Base-by-base conservation (phyloP, 371 early-diverging fungal genomes). In the Mortierella sp. region DNA sequence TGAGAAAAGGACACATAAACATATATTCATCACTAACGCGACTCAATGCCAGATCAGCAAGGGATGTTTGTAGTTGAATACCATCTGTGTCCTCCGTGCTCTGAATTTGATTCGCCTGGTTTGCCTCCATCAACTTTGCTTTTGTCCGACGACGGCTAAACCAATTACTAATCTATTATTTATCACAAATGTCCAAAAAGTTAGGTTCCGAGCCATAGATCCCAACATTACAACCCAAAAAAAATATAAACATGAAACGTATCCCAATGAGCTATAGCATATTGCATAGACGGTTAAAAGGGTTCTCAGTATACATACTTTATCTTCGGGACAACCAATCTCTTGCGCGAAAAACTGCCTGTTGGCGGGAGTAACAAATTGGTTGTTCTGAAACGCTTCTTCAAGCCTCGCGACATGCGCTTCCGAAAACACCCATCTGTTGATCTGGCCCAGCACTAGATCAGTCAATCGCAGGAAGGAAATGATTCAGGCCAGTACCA, bases 121-220 rank as follows among this genome's bases (percentile, higher is more conserved):
- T 31, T 5, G 34, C 55, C 26, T 43, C 48, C 48, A 40, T n/a
- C 40, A 55, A 37, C 48, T 50, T 29, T 66, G 68, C 69, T 78
- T 65, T 41, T 69, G 73, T 29, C 31, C 79, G 64, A 37, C 73
- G 73, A 39, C 79, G 79, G 26, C 73, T 64, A 50, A 78, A 78
- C 79, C 79, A 78, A 22, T 78, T 78, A 10, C 53, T 40, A 41
- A 78, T 73, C 79, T 78, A 48, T 14, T 24, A 78, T 73, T 73
- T 78, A 48, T 14, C 31, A 41, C 24, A 22, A 11, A 31, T 11
- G 24, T 16, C 11, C 47, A 34, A 22, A 41, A 16, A 19, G 16
- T 2, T 37, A 34, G 52, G 34, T 4, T 8, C 6, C 29, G 22
- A 58, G 37, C 37, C 58, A 13, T 19, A 34, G 34, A 34, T 4